Evolutionary conservation across 345 rosid species (phyloP).

Genomic region (Bretschneidera sinensis): DNA sequence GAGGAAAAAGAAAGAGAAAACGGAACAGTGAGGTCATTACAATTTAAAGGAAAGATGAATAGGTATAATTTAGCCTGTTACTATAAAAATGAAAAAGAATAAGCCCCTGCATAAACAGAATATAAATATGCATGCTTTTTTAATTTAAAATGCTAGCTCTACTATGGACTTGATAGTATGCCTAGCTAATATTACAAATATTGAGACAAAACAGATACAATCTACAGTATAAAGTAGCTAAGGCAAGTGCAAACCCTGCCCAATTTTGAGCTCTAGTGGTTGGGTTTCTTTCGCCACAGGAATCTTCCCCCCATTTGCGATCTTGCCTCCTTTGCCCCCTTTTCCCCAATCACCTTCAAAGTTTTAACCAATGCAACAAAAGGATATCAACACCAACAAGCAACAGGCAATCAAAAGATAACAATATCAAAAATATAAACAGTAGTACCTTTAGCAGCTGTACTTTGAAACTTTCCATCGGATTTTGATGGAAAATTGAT

Average conservation of each 20-base stretch:
- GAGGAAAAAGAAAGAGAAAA: no score
- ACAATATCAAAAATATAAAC: conserved; percentile 11
- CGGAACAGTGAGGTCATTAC: no score
- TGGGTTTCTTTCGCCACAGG: conserved; percentile 40
- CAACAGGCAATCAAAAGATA: conserved; percentile 7
- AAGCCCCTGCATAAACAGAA: not conserved
- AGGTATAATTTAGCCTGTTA: not conserved
- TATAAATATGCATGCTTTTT: not conserved
- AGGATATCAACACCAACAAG: conserved; percentile 15
- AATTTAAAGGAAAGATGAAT: no score
- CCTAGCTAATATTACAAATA: not conserved
- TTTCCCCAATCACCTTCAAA: conserved; percentile 32
- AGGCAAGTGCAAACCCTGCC: conserved; percentile 41
- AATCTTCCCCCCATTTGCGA: conserved; percentile 30
- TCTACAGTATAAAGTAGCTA: not conserved
- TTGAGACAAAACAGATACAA: not conserved
- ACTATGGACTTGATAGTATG: not conserved
- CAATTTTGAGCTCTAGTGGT: conserved; percentile 56
- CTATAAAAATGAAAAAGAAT: conserved; percentile 5
- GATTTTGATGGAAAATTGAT: conserved; percentile 28
- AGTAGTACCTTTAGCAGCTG: conserved; percentile 31
- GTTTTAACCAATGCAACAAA: conserved; percentile 2
- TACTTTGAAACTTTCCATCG: conserved; percentile 32
- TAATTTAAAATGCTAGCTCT: not conserved
- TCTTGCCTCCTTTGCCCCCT: conserved; percentile 57